Evolutionary conservation across 2,329 filamentous ascomycete genomes (phyloP), one percentile per base, ranked within the genome.

Genomic region (Lachnellula occidentalis): DNA sequence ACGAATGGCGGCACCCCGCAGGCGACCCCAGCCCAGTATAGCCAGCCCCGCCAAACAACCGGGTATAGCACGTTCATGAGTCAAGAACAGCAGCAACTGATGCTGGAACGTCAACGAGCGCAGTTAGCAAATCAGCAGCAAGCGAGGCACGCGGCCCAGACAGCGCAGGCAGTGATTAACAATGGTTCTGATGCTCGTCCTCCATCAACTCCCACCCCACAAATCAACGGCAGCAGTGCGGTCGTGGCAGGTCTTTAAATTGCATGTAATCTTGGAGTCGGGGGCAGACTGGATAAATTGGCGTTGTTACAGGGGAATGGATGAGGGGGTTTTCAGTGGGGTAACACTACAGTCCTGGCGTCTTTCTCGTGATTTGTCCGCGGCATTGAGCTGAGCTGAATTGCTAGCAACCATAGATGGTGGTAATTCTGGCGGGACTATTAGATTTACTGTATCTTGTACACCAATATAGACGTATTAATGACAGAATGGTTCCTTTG

Each of bases 101-200:
- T 73, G 60, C 65, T 72, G 59, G 70, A 72, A 34, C 64, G 68
- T 27, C 68, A 71, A 53, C 62, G 68, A 31, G 68, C 66, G 47
- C 67, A 70, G 47, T 50, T 71, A n/a, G 67, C 67, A 17, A 53
- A 59, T 14, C 67, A 69, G 41, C 61, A 66, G 45, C 60, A 65
- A 45, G 67, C 66, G 43, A 62, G 66, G 56, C 63, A 55, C 53
- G 61, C 61, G 22, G 62, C 65, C 12, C 67, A 66, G 52, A 49
- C 64, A 21, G 55, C 63, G 24, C 56, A 65, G 50, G 22, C 43
- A 15, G 43, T 22, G 2, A 46, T 46, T 11, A 14, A 17, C 5
- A 43, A 17, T 31, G 27, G 27, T 31, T 31, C 27, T 12, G 27
- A 31, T 31, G 27, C 27, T 24, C 61, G 57, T 21, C 61, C 64